Evolutionary conservation across 2,329 filamentous ascomycete species (phyloP), one percentile per base, ranked within the genome.

Genomic region (Tolypocladium pustulatum): DNA sequence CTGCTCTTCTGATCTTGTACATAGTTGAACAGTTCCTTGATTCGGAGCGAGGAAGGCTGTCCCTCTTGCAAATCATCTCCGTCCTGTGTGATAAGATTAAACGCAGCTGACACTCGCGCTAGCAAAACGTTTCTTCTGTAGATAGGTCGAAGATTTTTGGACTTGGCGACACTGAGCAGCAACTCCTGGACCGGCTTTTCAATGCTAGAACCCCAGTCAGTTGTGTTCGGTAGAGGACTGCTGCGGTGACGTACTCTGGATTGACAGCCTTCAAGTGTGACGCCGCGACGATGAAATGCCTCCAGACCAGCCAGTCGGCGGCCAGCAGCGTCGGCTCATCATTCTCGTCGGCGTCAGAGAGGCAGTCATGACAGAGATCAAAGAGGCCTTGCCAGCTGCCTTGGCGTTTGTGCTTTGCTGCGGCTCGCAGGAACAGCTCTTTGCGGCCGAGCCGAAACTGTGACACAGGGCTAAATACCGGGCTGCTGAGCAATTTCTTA

Each of bases 391-490:
- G 67, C 76, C 78, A 81, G 30, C 77, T 69, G 10, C 68, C 66
- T 7, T 72, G 69, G 1, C 65, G 62, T n/a, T 73, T 71, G 12
- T 78, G 70, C 12, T 69, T 71, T 5, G 66, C 59, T 5, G 79
- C 65, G 0, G 71, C 68, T n/a, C 77, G 72, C n/a, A 74, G 65
- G 15, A 81, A 69, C 0, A 79, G 63, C 59, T 80, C 74, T 61
- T 81, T 82, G 55, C 75, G 75, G 3, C 78, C 78, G 25, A 73
- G 66, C 22, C 68, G 71, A 52, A 82, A 75, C 62, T 81, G 77
- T 25, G 66, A 65, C 3, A 77, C 64, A 0, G 78, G 78, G 0
- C 74, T 74, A 10, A 79, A 72, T 0, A 72, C 62, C 0, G 73
- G 68, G 51, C 76, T 76, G 3, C 65, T 59, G 0, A 77, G 65